These are phyloP conservation scores for Colletotrichum siamense DNA, from an alignment of 2,329 filamentous ascomycete genomes.

Conservation along the genomic window DNA sequence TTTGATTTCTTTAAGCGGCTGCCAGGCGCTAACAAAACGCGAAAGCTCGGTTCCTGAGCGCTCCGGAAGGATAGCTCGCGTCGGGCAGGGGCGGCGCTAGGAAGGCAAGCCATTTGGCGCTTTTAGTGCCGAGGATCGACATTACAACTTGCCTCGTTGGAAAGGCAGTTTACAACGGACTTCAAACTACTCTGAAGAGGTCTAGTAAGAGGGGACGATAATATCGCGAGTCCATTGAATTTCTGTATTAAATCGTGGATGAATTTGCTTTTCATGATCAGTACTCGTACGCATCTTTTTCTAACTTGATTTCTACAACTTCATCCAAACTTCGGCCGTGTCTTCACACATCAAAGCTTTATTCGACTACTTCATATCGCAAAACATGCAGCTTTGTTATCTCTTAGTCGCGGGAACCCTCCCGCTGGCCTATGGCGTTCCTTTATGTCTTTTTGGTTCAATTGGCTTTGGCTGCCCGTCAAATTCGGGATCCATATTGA, in stretches of 20 bases:
- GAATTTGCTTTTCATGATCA: not conserved
- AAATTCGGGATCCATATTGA: not conserved
- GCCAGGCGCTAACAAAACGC: not conserved
- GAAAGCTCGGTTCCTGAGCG: not conserved
- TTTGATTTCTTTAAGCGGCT: not conserved
- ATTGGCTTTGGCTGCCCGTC: not conserved
- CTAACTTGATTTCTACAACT: not conserved
- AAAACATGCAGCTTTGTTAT: not conserved
- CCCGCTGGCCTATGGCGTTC: not conserved
- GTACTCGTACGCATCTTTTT: rapidly evolving
- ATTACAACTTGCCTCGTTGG: not conserved
- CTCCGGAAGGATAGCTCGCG: not conserved
- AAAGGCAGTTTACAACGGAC: not conserved
- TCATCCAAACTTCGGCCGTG: not conserved
- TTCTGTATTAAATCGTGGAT: not conserved
- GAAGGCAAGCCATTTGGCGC: not conserved
- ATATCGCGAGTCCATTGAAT: not conserved
- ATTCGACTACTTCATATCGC: not conserved
- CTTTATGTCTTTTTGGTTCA: not conserved
- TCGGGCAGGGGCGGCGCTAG: not conserved
- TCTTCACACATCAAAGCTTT: not conserved
- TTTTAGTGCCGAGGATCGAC: not conserved
- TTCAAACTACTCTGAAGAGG: not conserved
- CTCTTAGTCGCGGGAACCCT: not conserved
- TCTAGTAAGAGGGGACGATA: not conserved